Evolutionary conservation across 257 asterid genomes (phyloP), one percentile per base, ranked within the genome.

Genomic region (Nicotiana obtusifolia): DNA sequence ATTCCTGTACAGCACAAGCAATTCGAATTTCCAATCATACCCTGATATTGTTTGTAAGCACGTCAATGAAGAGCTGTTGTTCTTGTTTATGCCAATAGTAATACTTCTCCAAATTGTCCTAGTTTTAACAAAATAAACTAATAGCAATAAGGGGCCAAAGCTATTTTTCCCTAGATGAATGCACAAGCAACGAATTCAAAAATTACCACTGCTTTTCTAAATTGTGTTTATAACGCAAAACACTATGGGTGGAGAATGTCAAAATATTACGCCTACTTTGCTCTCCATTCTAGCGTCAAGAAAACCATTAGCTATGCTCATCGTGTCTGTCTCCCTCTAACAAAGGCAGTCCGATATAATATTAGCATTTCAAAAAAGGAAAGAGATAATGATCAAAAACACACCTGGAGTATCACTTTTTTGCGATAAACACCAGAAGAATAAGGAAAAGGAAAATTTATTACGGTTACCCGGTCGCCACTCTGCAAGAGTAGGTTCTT

Each of bases 401-500:
- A 52, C 3, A 11, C n/a, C n/a, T n/a, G 16, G 16, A 52, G 19
- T 13, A 52, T 11, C 20, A 54, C 20, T 54, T 19, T 54, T 54
- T 54, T 8, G 61, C 22, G 7, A 33, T 33, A 33, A 11, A 47
- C 53, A 47, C 53, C 14, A 47, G 7, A 11, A 64, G 60, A 49
- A 24, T 35, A 49, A 59, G 3, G 9, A 65, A 14, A 60, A 67
- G 41, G 0, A 22, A 68, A 15, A 35, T 35, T 35, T 35, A 5
- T 20, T 64, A 75, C 14, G 66, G 95, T 26, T 89, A 95, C 99
- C 93, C 82, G 91, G 97, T 28, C 97, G 99, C 99, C 99, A 95
- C 53, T 93, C 99, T 16, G 99, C 97, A 79, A 93, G 97, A 54
- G 95, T 89, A 41, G 97, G 97, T 86, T 95, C 99, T 87, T 92